Conservation (phyloP, 495 filamentous ascomycete species). For the Trichocladium uniseriatum region DNA sequence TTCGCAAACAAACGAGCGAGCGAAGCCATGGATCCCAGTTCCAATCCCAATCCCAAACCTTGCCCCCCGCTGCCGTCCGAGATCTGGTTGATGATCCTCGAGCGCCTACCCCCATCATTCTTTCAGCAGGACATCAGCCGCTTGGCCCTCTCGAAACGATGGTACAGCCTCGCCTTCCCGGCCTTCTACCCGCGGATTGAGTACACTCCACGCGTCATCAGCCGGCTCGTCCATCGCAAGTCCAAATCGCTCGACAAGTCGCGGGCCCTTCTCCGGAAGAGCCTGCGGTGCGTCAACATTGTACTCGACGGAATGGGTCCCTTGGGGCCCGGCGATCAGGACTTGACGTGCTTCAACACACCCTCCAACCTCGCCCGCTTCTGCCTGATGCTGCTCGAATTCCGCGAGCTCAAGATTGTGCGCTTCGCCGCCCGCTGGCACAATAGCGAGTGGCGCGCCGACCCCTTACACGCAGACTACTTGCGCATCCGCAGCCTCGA, state of each 20-base stretch:
- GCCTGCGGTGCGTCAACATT: slow-evolving; percentile 11
- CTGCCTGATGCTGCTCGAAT: slow-evolving; percentile 7
- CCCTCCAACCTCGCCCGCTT: slow-evolving; percentile 10
- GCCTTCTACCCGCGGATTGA: slow-evolving; percentile 13
- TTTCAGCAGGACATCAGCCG: slow-evolving; percentile 18
- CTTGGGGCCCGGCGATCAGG: neutral
- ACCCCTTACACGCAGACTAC: slow-evolving; percentile 7
- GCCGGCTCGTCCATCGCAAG: slow-evolving; percentile 15
- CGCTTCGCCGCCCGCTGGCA: slow-evolving; percentile 7
- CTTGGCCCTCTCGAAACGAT: slow-evolving; percentile 14
- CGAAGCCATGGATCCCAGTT: neutral
- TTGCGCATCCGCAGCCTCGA: slow-evolving; percentile 5
- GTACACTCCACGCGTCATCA: slow-evolving; percentile 17
- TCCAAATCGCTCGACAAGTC: slow-evolving; percentile 3
- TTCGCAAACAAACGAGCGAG: neutral
- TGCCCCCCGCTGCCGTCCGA: slow-evolving; percentile 13
- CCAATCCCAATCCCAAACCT: too few relatives aligned
- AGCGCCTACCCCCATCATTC: slow-evolving; percentile 12
- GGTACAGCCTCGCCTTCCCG: slow-evolving; percentile 17
- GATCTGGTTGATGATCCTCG: slow-evolving; percentile 18
- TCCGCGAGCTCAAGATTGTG: slow-evolving; percentile 8
- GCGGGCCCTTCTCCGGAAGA: slow-evolving; percentile 5
- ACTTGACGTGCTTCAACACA: slow-evolving; percentile 5
- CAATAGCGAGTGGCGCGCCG: slow-evolving; percentile 10
- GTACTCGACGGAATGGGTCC: slow-evolving; percentile 1